Base-by-base conservation (phyloP, 2,329 filamentous ascomycete species). In the Piedraia hortae region DNA sequence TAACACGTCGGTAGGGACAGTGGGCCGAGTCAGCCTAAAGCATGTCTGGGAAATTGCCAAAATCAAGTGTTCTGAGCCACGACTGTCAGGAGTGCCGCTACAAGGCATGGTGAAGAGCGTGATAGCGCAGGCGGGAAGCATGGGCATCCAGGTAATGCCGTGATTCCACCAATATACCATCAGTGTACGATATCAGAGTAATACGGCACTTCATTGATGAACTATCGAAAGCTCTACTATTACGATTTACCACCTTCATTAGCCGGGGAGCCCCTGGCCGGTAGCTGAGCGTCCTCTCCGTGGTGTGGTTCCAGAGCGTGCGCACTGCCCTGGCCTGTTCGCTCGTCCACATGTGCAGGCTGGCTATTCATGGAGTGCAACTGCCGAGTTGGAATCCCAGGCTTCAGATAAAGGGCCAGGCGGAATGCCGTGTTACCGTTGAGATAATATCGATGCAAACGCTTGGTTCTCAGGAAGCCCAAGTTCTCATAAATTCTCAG, bases 41-140 rank as follows among this genome's bases (percentile, higher is more conserved):
- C 85, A 97, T 50, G 55, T 97, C 11, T 93, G 78, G 50, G 82
- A 93, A 52, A 93, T 97, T 47, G 85, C 85, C 32, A 80, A 75
- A 56, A 88, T 97, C 41, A 97, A 97, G 59, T 70, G 47, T 24
- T 32, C 34, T 2, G 52, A 56, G 46, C 39, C 35, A 18, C 37
- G 52, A 25, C 31, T 56, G 31, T 41, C 35, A 41, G 68, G 70
- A 0, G 73, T 80, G 68, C 78, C 68, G 31, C 59, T 89, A 15
- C 77, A 91, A 48, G 78, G 73, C 0, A 44, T 93, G 38, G 55
- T 65, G 12, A 61, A 73, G 31, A 82, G 78, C 11, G 74, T 80
- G 13, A 36, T 52, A 19, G 60, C 47, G 25, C 52, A 56, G 42
- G 52, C 52, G 23, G 51, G 42, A 24, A 55, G 52, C 34, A 44